These are phyloP conservation scores for Colletotrichum endophyticum DNA, from an alignment of 2,329 filamentous ascomycete species.

Conservation along the genomic window DNA sequence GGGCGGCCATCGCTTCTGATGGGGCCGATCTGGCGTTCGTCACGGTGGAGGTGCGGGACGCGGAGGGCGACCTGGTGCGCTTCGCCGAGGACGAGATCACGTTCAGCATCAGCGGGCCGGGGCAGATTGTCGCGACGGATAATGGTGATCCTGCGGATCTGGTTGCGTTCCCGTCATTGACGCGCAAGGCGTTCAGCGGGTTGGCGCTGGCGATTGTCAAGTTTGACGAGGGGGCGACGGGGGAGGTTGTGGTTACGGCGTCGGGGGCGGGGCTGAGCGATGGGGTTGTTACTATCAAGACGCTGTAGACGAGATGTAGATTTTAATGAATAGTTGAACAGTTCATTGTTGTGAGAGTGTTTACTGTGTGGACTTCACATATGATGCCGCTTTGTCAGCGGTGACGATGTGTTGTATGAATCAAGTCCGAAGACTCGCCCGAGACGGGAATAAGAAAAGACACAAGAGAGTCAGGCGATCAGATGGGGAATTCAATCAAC, in stretches of 20 bases:
- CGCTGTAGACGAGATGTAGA: background rate
- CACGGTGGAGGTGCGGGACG: slow-evolving; percentile 49
- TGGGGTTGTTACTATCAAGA: background rate
- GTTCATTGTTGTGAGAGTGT: background rate
- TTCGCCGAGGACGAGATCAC: slow-evolving; percentile 44
- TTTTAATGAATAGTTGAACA: background rate
- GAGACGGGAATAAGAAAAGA: background rate
- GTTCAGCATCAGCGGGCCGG: slow-evolving; percentile 48
- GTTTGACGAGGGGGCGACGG: slow-evolving; percentile 21
- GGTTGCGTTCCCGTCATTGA: slow-evolving; percentile 42
- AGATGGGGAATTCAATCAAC: background rate
- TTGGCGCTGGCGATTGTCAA: slow-evolving; percentile 44
- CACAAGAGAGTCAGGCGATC: background rate
- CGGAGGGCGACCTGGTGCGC: slow-evolving; percentile 46
- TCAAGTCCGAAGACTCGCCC: background rate
- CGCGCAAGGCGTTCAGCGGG: slow-evolving; percentile 45
- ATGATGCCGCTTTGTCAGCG: background rate
- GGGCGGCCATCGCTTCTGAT: slow-evolving; percentile 40
- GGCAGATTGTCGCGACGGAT: slow-evolving; percentile 53
- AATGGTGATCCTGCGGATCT: slow-evolving; percentile 55
- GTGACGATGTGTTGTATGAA: background rate
- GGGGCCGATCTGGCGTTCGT: slow-evolving; percentile 53
- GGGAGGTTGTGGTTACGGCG: background rate
- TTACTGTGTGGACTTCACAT: background rate
- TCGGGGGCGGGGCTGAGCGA: background rate